These are phyloP conservation scores for Acacia crassicarpa DNA, from an alignment of 306 rosid genomes.

Conservation along the genomic window DNA sequence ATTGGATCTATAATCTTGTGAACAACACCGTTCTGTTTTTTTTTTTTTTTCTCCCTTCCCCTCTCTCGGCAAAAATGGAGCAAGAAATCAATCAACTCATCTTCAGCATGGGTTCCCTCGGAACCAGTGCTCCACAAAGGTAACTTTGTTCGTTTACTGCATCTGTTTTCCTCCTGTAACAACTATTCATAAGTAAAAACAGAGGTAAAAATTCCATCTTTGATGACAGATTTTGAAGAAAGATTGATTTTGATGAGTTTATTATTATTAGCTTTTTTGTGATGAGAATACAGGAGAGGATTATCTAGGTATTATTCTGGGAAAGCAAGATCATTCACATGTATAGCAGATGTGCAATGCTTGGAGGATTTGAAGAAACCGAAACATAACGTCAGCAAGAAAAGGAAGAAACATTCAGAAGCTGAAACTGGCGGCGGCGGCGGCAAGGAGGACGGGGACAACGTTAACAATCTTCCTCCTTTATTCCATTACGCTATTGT, in stretches of 20 bases:
- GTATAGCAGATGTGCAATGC: constrained; percentile 59
- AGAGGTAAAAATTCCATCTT: neutral
- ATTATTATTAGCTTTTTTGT: neutral
- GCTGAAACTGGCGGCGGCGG: neutral
- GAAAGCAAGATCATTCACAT: constrained; percentile 78
- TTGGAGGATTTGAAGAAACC: constrained; percentile 62
- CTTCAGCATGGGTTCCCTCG: constrained; percentile 68
- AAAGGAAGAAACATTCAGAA: constrained; percentile 49
- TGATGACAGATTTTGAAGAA: neutral
- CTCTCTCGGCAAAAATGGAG: constrained; percentile 41
- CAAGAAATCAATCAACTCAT: constrained; percentile 51
- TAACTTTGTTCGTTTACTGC: constrained; percentile 31
- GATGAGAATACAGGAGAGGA: constrained; percentile 48
- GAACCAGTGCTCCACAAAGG: constrained; percentile 64
- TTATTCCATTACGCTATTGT: neutral
- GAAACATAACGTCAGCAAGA: constrained; percentile 41
- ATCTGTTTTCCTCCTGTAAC: neutral
- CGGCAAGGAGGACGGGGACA: neutral
- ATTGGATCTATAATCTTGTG: neutral
- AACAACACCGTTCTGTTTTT: neutral
- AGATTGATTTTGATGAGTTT: neutral
- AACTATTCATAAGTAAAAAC: neutral
- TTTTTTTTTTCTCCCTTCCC: neutral
- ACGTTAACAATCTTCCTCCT: constrained; percentile 30
- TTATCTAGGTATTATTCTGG: constrained; percentile 83